Evolutionary conservation across 768 basidiomycete species (phyloP).

Genomic region (Russula lepida): DNA sequence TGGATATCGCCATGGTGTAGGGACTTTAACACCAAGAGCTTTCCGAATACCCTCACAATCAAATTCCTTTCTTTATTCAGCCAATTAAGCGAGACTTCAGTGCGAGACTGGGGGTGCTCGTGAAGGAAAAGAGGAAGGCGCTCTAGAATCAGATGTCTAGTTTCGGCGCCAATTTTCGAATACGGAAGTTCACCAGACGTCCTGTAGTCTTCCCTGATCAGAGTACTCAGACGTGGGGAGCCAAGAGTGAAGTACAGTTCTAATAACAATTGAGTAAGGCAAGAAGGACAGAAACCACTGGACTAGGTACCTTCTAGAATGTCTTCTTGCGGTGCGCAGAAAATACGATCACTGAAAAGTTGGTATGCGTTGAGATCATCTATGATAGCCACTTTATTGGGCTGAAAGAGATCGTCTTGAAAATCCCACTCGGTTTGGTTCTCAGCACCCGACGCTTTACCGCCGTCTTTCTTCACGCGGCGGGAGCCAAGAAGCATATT

Average conservation of each 20-base stretch:
- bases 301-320: conserved; percentile 61
- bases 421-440: conserved; percentile 60
- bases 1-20: conserved; percentile 46
- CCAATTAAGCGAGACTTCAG: conserved; percentile 57
- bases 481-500: conserved; percentile 71
- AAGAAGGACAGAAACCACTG: background rate
- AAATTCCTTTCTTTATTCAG: conserved; percentile 56
- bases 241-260: conserved; percentile 75
- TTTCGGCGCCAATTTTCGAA: conserved; percentile 41
- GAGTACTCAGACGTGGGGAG: conserved; percentile 56
- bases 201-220: conserved; percentile 74
- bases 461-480: conserved; percentile 37
- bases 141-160: conserved; percentile 62
- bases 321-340: conserved; percentile 83
- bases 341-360: conserved; percentile 68
- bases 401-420: conserved; percentile 60
- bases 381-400: conserved; percentile 68
- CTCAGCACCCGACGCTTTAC: conserved; percentile 30
- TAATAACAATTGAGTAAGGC: conserved; percentile 24
- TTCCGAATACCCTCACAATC: conserved; percentile 58
- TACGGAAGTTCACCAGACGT: conserved; percentile 43
- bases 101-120: conserved; percentile 67
- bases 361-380: conserved; percentile 81
- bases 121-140: conserved; percentile 89
- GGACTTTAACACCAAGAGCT: conserved; percentile 53